Evolutionary conservation across 306 rosid genomes (phyloP).

Genomic region (Potentilla sterilis): DNA sequence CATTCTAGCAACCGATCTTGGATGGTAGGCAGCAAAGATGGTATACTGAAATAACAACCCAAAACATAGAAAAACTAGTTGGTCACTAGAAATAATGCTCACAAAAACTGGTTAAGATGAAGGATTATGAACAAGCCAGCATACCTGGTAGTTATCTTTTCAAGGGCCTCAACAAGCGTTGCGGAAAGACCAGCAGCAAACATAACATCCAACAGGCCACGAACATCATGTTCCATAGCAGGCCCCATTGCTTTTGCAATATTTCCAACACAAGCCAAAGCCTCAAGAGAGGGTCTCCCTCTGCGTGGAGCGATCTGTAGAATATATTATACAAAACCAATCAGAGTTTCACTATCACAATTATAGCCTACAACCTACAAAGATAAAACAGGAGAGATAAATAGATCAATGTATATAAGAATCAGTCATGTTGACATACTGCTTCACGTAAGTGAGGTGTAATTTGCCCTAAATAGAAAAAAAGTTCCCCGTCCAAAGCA

Average conservation of each 20-base stretch:
- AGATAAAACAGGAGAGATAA: slow-evolving; percentile 16
- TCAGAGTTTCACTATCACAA: slow-evolving; percentile 28
- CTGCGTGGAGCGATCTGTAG: slow-evolving; percentile 96
- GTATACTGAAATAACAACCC: slow-evolving; percentile 58
- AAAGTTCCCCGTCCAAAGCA: slow-evolving; percentile 93
- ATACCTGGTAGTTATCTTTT: slow-evolving; percentile 75
- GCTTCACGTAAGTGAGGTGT: slow-evolving; percentile 87
- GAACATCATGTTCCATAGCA: slow-evolving; percentile 84
- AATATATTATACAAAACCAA: slow-evolving; percentile 28
- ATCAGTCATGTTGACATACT: slow-evolving; percentile 46
- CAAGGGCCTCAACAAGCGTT: slow-evolving; percentile 89
- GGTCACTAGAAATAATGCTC: slow-evolving; percentile 18
- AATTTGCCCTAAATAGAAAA: slow-evolving; percentile 83
- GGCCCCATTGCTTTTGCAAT: slow-evolving; percentile 96
- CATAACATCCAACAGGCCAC: slow-evolving; percentile 90
- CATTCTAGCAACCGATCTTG: slow-evolving; percentile 90
- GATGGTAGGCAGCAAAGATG: slow-evolving; percentile 82
- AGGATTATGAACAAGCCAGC: not conserved
- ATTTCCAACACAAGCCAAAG: slow-evolving; percentile 97
- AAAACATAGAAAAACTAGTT: slow-evolving; percentile 17
- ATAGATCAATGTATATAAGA: slow-evolving; percentile 23
- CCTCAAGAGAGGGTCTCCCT: slow-evolving; percentile 93
- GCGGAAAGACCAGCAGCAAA: slow-evolving; percentile 84
- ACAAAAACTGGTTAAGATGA: slow-evolving; percentile 16
- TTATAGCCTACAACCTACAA: slow-evolving; percentile 18